Percentiles rank a stretch among this genome's conserved stretches.
phyloP scores from a whole-genome alignment of 1,284 basidiomycete species.

The Puccinia triticina region DNA sequence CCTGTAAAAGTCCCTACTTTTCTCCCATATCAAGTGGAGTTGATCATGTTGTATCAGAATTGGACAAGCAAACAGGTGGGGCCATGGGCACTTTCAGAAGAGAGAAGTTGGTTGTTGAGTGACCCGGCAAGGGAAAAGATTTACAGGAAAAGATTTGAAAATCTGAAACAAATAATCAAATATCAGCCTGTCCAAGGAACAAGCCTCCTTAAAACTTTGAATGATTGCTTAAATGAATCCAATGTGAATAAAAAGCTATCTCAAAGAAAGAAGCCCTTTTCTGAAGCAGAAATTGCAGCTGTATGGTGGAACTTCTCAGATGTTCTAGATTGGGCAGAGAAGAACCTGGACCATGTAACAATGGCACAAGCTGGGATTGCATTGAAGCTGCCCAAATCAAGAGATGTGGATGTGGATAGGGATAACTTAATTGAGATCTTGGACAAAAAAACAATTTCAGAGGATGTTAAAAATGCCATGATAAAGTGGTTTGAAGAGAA shows the following conservation, averaged over 20 bases:
- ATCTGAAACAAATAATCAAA: background rate
- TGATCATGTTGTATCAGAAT: too few species aligned
- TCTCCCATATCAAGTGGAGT: background rate
- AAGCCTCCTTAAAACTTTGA: background rate
- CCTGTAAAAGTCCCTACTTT: background rate
- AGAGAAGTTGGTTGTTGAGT: background rate
- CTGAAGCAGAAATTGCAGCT: background rate
- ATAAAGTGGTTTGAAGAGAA: too few species aligned
- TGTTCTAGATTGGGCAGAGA: background rate
- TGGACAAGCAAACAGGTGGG: background rate
- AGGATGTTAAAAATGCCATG: too few species aligned
- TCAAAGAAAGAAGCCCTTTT: background rate
- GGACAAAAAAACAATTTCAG: too few species aligned
- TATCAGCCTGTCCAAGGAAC: background rate
- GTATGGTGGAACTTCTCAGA: slow-evolving; percentile 1
- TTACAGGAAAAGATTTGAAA: background rate
- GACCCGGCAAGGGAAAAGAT: background rate
- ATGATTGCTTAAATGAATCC: too few species aligned
- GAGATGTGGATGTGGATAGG: background rate
- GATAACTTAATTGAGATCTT: background rate
- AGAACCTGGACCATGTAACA: background rate
- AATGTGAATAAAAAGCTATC: too few species aligned
- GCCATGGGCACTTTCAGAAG: background rate
- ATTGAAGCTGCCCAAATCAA: background rate
- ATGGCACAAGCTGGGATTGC: background rate